These are phyloP conservation scores for Plasmodium gaboni DNA, from an alignment of 169 alveolate species.

Conservation along the genomic window DNA sequence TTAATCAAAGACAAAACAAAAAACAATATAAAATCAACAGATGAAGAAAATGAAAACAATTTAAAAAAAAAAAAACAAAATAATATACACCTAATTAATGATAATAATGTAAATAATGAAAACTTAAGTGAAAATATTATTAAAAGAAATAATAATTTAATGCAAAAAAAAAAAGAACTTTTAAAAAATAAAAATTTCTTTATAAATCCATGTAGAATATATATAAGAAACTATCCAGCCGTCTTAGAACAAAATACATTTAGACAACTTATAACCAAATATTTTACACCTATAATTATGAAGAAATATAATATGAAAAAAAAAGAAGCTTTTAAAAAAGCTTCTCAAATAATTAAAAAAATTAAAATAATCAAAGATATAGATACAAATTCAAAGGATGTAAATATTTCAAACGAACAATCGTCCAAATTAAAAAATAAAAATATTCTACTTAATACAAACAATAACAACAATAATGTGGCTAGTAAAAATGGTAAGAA, in stretches of 20 bases:
- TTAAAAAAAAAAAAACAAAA: constrained; percentile 37
- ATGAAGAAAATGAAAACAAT: constrained; percentile 23
- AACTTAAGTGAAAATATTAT: constrained; percentile 27
- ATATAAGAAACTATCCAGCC: constrained; percentile 67
- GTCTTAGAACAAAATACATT: constrained; percentile 46
- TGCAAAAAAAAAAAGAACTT: constrained; percentile 63
- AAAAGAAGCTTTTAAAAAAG: constrained; percentile 68
- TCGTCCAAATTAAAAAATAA: not conserved
- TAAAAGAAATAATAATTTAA: constrained; percentile 45
- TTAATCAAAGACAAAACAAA: constrained; percentile 51
- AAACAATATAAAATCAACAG: constrained; percentile 5
- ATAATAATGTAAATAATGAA: constrained; percentile 64
- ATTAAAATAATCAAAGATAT: constrained; percentile 51
- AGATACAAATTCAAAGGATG: not conserved
- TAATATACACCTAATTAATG: constrained; percentile 65
- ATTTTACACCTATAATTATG: constrained; percentile 75
- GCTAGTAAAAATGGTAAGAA: constrained; percentile 5
- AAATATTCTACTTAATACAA: constrained; percentile 6
- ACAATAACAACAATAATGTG: constrained; percentile 5
- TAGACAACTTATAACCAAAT: constrained; percentile 47
- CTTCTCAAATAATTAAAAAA: constrained; percentile 54
- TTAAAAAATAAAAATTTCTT: constrained; percentile 71
- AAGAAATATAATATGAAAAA: constrained; percentile 56
- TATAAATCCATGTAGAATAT: constrained; percentile 74
- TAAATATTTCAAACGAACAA: not conserved